Evolutionary conservation across 192 early-diverging fungal genomes (phyloP).

Genomic region (Phycomyces nitens): DNA sequence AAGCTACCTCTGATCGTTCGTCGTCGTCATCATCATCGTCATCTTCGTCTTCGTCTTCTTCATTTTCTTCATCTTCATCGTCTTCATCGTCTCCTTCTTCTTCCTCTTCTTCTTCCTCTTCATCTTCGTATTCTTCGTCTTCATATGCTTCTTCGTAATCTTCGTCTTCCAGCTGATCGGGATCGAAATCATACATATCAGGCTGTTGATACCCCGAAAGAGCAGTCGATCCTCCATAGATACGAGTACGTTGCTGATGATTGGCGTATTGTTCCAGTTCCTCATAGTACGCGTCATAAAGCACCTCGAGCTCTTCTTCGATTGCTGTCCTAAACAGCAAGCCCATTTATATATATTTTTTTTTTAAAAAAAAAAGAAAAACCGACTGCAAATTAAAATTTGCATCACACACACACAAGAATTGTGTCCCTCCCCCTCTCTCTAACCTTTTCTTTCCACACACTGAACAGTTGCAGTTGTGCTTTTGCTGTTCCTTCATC

Average conservation of each 20-base stretch:
- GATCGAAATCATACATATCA: slow-evolving; percentile 7
- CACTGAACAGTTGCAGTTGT: slow-evolving; percentile 78
- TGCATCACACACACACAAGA: background rate
- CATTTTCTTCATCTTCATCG: slow-evolving; percentile 61
- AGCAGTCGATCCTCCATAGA: slow-evolving; percentile 6
- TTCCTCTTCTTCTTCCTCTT: slow-evolving; percentile 49
- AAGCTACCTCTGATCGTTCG: slow-evolving; percentile 2
- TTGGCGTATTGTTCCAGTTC: slow-evolving; percentile 86
- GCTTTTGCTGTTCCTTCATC: slow-evolving; percentile 88
- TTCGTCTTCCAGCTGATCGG: slow-evolving; percentile 39
- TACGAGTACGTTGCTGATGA: slow-evolving; percentile 52
- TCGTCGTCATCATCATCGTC: slow-evolving; percentile 18
- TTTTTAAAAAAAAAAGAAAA: no score
- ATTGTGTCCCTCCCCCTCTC: slow-evolving; percentile 6
- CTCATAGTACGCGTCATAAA: slow-evolving; percentile 88
- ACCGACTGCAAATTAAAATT: no score
- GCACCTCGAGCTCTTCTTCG: slow-evolving; percentile 79
- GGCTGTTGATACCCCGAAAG: slow-evolving; percentile 3
- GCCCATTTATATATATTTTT: no score
- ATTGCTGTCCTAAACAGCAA: slow-evolving; percentile 62
- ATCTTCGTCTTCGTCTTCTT: slow-evolving; percentile 31
- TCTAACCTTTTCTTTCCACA: slow-evolving; percentile 77
- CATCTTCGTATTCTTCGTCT: slow-evolving; percentile 44
- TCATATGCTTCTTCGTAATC: slow-evolving; percentile 44
- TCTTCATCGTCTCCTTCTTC: slow-evolving; percentile 52